Base-by-base conservation (phyloP, 768 basidiomycete species). In the Termitomyces sp. region DNA sequence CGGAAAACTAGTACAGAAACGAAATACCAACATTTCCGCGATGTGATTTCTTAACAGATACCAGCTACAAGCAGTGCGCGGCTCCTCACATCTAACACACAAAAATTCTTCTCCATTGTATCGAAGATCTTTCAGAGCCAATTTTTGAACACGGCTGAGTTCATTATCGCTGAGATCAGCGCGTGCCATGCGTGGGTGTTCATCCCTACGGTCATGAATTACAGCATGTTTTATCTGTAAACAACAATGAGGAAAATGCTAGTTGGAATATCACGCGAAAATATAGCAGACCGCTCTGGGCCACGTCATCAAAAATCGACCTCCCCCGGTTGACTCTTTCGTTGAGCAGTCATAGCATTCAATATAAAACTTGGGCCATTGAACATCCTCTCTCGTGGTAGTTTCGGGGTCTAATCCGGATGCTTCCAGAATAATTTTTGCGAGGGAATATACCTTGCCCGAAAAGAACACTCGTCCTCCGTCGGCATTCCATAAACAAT, bases 261-360 rank as follows among this genome's bases (percentile, higher is more conserved):
- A 14, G 7, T n/a, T n/a, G n/a, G n/a, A n/a, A 24, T 21, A 37
- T 11, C 15, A 24, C 5, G 5, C 24, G 30, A 51, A 24, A 12
- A 30, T 19, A 21, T 10, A 14, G 12, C 54, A 12, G 43, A 58
- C 57, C 6, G 56, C 38, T 14, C 5, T 4, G 3, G 22, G 21
- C 60, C 60, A 60, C 21, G 53, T 14, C 58, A 58, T 51, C 15
- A 55, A 24, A 38, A 38, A 1, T 14, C 58, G 48, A 21, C 26
- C 12, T 43, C 52, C 52, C 30, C 8, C 19, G 2, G 7, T 15
- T 45, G 12, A 11, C 11, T 55, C 1, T n/a, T 41, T 5, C 0
- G 10, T 2, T 8, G 38, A 12, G 37, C 54, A 59, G 3, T 44
- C n/a, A 19, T 26, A 26, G 24, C 58, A 59, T 17, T 59, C 54